Evolutionary conservation across 1,284 basidiomycete species (phyloP).

Genomic region (Naganishia sp.): DNA sequence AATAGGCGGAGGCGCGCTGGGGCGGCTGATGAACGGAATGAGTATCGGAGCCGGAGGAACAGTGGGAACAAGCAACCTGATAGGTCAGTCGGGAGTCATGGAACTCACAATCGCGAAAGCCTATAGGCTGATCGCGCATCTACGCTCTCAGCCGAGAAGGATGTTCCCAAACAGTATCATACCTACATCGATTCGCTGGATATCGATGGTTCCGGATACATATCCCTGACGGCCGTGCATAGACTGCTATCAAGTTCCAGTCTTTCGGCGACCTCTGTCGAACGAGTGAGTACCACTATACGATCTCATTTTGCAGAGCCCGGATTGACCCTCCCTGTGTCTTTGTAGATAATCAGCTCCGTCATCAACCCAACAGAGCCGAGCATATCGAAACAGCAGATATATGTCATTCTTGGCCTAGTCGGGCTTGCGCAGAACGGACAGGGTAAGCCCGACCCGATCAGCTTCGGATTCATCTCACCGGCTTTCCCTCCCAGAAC

Average conservation of each 20-base stretch:
- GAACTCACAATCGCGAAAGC: not conserved
- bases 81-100: not conserved
- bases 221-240: constrained; percentile 76
- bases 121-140: not conserved
- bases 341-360: constrained; percentile 71
- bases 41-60: not conserved
- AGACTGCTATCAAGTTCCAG: constrained; percentile 72
- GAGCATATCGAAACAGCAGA: constrained; percentile 74
- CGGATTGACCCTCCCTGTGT: not conserved
- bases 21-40: constrained; percentile 5
- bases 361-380: constrained; percentile 51
- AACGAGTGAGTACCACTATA: constrained; percentile 61
- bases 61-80: not conserved
- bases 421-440: constrained; percentile 79
- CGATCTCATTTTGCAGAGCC: not conserved
- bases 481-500: constrained; percentile 56
- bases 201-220: constrained; percentile 65
- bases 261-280: constrained; percentile 75
- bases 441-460: constrained; percentile 58
- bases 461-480: constrained; percentile 41
- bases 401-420: constrained; percentile 81
- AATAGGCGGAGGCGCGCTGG: constrained; percentile 6
- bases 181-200: constrained; percentile 72
- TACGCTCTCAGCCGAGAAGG: constrained; percentile 60
- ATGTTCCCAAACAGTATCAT: constrained; percentile 75